Evolutionary conservation across 2,329 filamentous ascomycete genomes (phyloP).

Genomic region (Septoria petroselini): DNA sequence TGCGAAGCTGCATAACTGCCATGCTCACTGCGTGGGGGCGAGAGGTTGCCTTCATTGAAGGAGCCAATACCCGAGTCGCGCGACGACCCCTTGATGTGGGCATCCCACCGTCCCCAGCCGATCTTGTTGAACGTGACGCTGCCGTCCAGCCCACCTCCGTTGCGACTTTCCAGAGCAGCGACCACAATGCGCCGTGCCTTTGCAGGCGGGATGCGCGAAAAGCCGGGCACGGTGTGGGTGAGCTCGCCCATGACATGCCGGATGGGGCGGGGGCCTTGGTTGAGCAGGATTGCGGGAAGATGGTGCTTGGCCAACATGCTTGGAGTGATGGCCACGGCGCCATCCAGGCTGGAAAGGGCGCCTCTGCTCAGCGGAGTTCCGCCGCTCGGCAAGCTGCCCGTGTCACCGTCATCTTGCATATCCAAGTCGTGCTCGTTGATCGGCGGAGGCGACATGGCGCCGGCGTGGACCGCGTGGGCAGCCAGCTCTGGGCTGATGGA

Average conservation of each 20-base stretch:
- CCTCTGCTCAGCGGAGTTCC: constrained; percentile 47
- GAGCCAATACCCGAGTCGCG: constrained; percentile 39
- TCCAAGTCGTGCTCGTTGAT: constrained; percentile 78
- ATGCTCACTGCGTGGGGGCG: constrained; percentile 52
- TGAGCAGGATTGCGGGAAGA: constrained; percentile 83
- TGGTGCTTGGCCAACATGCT: constrained; percentile 83
- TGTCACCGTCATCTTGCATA: constrained; percentile 57
- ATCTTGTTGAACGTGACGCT: constrained; percentile 90
- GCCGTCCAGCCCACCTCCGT: constrained; percentile 58
- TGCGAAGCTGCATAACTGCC: constrained; percentile 38
- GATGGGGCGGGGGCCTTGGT: constrained; percentile 87
- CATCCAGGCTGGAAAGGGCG: constrained; percentile 60
- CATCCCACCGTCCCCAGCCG: constrained; percentile 96
- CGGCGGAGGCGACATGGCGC: constrained; percentile 44
- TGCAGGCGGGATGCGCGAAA: constrained; percentile 79
- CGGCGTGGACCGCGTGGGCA: constrained; percentile 71
- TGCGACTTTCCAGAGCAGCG: constrained; percentile 80
- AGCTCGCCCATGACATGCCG: constrained; percentile 93
- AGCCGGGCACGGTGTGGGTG: constrained; percentile 88
- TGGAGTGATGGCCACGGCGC: constrained; percentile 78
- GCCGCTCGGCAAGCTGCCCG: constrained; percentile 35
- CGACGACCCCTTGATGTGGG: constrained; percentile 61
- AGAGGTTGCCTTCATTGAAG: constrained; percentile 40
- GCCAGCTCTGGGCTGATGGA: constrained; percentile 87
- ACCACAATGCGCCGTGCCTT: constrained; percentile 91